Evolutionary conservation across 1,284 basidiomycete genomes (phyloP), one percentile per base, ranked within the genome.

Genomic region (Cryptococcus hybrid): DNA sequence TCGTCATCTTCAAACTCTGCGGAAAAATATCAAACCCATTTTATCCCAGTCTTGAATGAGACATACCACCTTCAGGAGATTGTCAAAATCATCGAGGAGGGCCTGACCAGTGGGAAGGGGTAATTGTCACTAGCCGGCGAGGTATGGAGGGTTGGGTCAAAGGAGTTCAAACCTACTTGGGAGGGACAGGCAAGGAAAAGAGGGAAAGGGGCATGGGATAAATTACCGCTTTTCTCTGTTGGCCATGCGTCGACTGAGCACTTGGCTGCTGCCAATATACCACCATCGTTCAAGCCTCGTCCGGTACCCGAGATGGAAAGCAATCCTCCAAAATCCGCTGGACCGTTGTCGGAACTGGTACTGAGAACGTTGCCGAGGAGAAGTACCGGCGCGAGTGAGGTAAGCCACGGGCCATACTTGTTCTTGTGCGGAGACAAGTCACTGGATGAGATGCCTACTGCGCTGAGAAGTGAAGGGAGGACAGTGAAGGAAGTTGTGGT

Each of bases 371-470:
- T 61, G 24, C 59, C 61, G 12, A 52, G 63, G 11, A 18, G 18
- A 18, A 40, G 35, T 7, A 8, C 12, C 18, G 12, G 47, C 13
- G 38, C 11, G 30, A 8, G 15, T 24, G 24, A 11, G 1, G 11
- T 30, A 9, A 50, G 18, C 12, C 61, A 67, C 55, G 56, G 51
- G 6, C 62, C 65, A 3, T 71, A 69, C 57, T 62, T 76, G 24
- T 54, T 74, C 42, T 42, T 74, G 7, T 59, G 67, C n/a, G 74
- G 74, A 3, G 71, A 76, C 56, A 76, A 76, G 58, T 64, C 71
- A 12, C 56, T 67, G 1, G 69, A 70, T 8, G 60, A 66, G 24
- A 56, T 76, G 7, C 65, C 65, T 5, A 47, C 54, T 13, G 57
- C 56, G 2, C 60, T 76, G 1, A 35, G 52, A 6, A 42, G 35